Evolutionary conservation across 208 protist genomes (phyloP).

Genomic region (Vickermania spadyakhi): DNA sequence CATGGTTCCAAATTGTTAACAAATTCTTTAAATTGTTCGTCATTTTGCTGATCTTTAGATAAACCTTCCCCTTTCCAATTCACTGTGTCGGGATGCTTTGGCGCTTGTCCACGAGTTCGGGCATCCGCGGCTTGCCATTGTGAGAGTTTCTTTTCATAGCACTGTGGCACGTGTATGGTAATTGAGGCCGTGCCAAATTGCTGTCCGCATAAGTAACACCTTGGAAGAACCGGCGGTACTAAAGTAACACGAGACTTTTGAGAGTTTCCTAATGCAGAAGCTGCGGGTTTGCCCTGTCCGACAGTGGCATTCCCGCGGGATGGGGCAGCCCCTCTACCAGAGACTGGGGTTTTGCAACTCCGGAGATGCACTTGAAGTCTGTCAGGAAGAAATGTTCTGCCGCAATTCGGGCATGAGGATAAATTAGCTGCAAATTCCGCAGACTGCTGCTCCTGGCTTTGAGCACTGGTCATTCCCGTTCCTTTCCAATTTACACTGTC

Average conservation of each 20-base stretch:
- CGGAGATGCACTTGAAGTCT: slow-evolving; percentile 83
- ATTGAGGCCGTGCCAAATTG: slow-evolving; percentile 83
- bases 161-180: slow-evolving; percentile 81
- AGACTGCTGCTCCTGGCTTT: slow-evolving; percentile 70
- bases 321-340: not conserved
- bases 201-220: slow-evolving; percentile 82
- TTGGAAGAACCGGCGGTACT: slow-evolving; percentile 41
- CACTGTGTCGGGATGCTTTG: slow-evolving; percentile 63
- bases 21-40: slow-evolving; percentile 83
- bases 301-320: no score
- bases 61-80: slow-evolving; percentile 32
- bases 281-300: not conserved
- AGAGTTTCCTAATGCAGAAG: not conserved
- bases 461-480: slow-evolving; percentile 15
- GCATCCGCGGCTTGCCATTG: slow-evolving; percentile 75
- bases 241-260: slow-evolving; percentile 9
- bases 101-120: slow-evolving; percentile 44
- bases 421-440: slow-evolving; percentile 70
- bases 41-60: slow-evolving; percentile 51
- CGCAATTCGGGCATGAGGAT: slow-evolving; percentile 77
- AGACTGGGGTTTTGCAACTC: slow-evolving; percentile 50
- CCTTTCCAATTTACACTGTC: slow-evolving; percentile 69
- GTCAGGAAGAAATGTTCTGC: slow-evolving; percentile 85
- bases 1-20: slow-evolving; percentile 83
- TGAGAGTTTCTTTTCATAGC: slow-evolving; percentile 79